Evolutionary conservation across 495 filamentous ascomycete genomes (phyloP).

Genomic region (Neurospora cerealis): DNA sequence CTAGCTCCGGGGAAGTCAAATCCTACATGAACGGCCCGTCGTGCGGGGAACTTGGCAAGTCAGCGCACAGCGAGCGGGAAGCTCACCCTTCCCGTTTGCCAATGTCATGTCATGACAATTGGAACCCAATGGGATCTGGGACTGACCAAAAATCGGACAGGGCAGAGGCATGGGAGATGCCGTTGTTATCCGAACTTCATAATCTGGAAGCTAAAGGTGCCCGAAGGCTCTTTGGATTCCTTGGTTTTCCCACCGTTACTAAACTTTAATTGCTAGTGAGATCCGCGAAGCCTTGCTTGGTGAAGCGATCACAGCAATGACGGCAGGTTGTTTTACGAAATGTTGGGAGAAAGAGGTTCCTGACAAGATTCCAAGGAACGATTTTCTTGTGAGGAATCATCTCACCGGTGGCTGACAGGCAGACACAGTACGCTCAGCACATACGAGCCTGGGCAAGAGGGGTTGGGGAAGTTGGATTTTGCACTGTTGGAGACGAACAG

Average conservation of each 20-base stretch:
- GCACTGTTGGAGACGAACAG: neutral
- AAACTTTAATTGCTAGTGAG: neutral
- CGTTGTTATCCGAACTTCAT: neutral
- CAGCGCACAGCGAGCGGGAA: neutral
- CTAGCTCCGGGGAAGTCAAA: neutral
- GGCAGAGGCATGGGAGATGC: neutral
- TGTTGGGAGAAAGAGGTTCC: neutral
- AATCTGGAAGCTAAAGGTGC: neutral
- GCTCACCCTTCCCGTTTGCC: neutral
- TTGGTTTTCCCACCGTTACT: neutral
- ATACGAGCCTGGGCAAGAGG: neutral
- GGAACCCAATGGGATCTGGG: neutral
- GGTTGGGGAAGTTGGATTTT: neutral
- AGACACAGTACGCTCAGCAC: neutral
- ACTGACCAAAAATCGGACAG: neutral
- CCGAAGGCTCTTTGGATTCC: neutral
- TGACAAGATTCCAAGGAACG: neutral
- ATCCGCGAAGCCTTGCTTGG: neutral
- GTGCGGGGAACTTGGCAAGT: neutral
- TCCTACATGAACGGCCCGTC: neutral
- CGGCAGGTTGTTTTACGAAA: neutral
- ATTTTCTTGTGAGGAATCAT: neutral
- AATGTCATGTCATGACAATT: neutral
- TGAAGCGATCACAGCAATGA: neutral
- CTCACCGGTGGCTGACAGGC: neutral